phyloP scores from a whole-genome alignment of 2,329 filamentous ascomycete species.

The Cladobotryum protrusum region DNA sequence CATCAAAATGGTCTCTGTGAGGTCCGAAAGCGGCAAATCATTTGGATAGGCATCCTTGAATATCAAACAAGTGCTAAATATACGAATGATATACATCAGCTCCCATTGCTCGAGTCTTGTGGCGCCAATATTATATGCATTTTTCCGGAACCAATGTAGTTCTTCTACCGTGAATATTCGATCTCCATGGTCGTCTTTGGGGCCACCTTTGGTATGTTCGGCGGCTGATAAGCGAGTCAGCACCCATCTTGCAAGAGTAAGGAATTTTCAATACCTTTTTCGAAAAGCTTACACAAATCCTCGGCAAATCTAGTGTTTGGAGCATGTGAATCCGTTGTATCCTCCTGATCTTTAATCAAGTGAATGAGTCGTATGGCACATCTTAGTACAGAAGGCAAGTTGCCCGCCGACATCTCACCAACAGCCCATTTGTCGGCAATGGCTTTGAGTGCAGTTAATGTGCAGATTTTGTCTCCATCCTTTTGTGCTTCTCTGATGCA shows the following conservation, averaged over 20 bases:
- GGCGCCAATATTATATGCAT: constrained; percentile 71
- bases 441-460: constrained; percentile 34
- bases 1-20: constrained; percentile 50
- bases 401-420: constrained; percentile 16
- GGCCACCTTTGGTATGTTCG: constrained; percentile 26
- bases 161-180: constrained; percentile 57
- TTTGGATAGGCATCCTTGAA: constrained; percentile 47
- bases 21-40: constrained; percentile 35
- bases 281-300: constrained; percentile 50
- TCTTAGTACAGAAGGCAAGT: constrained; percentile 32
- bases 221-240: constrained; percentile 19
- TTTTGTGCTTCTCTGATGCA: constrained; percentile 73
- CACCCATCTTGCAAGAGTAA: neutral
- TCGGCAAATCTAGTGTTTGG: constrained; percentile 22
- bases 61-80: constrained; percentile 48
- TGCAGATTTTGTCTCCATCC: constrained; percentile 53
- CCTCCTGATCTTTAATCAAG: constrained; percentile 32
- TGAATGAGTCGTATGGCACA: constrained; percentile 49
- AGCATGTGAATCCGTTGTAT: constrained; percentile 12
- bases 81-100: constrained; percentile 45
- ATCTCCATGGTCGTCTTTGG: constrained; percentile 32
- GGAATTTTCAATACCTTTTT: constrained; percentile 29
- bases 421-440: constrained; percentile 23
- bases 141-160: constrained; percentile 78
- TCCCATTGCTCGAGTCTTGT: constrained; percentile 52